Evolutionary conservation across 2,329 filamentous ascomycete species (phyloP), one percentile per base, ranked within the genome.

Genomic region (Claviceps capensis): DNA sequence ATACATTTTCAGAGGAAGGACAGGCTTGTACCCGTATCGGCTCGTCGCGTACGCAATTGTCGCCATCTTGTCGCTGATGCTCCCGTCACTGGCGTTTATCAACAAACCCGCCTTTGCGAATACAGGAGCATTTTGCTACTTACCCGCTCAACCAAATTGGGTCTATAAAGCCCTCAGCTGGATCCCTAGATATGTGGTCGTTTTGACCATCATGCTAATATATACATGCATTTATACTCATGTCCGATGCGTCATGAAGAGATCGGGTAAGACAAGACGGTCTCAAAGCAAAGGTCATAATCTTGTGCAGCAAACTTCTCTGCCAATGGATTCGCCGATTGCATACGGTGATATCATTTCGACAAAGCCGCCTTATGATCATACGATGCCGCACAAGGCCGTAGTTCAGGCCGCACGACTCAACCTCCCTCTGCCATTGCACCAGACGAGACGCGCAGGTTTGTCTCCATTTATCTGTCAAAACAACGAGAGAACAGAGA

Each of bases 151-250:
- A 3, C 82, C 83, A 0, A 74, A 75, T 54, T 90, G 86, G 86
- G 83, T 83, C 56, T 74, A 81, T 44, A 69, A 83, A 16, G 80
- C 77, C 0, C 69, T 90, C 2, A 77, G 78, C 53, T 91, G 86
- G 86, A 74, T 86, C 7, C 86, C 86, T 38, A 76, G 86, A 48
- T 88, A 88, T 56, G 57, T 86, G 38, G 81, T 88, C 49, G 79
- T 85, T 57, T 61, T 75, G 8, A 69, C 76, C 26, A 84, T 90
- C 56, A 67, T 87, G 37, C 64, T 72, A 30, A 77, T 86, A 2
- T 87, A 88, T 48, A 69, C 77, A 23, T 78, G 77, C 6, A 82
- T 89, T n/a, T 89, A 89, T 62, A 61, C 79, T 11, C 85, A 87
- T 56, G 80, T 89, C 7, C 67, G 70, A 19, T 64, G 68, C 11